These are phyloP conservation scores for Cutaneotrichosporon sp. DNA, from an alignment of 1,284 basidiomycete species.

Conservation along the genomic window DNA sequence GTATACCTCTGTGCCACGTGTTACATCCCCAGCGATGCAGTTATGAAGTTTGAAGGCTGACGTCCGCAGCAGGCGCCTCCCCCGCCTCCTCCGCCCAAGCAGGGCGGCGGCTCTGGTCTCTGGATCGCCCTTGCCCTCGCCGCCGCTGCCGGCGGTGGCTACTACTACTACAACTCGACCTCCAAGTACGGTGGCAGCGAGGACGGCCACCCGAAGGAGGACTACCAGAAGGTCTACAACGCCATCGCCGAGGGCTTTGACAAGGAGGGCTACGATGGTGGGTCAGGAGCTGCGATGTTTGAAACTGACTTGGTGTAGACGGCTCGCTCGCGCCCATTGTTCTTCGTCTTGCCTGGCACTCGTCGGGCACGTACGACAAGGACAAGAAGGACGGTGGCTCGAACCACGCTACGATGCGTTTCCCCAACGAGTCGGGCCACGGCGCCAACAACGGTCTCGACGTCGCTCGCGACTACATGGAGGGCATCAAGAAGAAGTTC, in stretches of 20 bases:
- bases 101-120: slow-evolving; percentile 24
- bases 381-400: slow-evolving; percentile 74
- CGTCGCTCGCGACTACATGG: slow-evolving; percentile 76
- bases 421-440: slow-evolving; percentile 76
- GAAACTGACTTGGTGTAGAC: slow-evolving; percentile 53
- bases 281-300: slow-evolving; percentile 22
- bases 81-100: slow-evolving; percentile 31
- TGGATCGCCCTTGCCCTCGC: slow-evolving; percentile 29
- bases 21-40: too few relatives aligned
- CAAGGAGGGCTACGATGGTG: slow-evolving; percentile 78
- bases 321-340: slow-evolving; percentile 87
- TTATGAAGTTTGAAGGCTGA: too few relatives aligned
- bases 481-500: slow-evolving; percentile 73
- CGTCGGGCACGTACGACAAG: slow-evolving; percentile 88
- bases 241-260: slow-evolving; percentile 70
- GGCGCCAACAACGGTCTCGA: slow-evolving; percentile 82
- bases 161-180: slow-evolving; percentile 43
- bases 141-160: slow-evolving; percentile 41
- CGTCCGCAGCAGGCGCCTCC: slow-evolving; percentile 10
- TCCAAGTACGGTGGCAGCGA: slow-evolving; percentile 44
- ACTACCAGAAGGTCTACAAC: slow-evolving; percentile 92
- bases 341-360: slow-evolving; percentile 89
- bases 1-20: too few relatives aligned
- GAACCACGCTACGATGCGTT: slow-evolving; percentile 95
- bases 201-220: slow-evolving; percentile 58